Evolutionary conservation across 2,329 filamentous ascomycete genomes (phyloP).

Genomic region (Fusarium nurragi): DNA sequence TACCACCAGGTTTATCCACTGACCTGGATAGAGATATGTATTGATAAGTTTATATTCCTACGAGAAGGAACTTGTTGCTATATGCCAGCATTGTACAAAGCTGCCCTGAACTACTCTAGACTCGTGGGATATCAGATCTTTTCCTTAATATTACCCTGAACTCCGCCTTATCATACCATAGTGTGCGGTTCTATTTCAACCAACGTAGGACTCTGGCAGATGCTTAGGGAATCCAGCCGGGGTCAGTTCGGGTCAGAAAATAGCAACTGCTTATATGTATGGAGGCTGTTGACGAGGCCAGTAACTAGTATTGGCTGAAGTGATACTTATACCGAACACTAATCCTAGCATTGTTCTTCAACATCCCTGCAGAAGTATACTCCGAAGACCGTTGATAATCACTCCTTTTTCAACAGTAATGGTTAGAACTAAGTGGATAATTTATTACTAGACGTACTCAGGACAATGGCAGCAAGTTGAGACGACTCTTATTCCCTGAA

Average conservation of each 20-base stretch:
- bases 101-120: too few species aligned
- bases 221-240: neutral
- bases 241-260: neutral
- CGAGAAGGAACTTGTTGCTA: too few species aligned
- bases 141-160: too few species aligned
- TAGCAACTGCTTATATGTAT: neutral
- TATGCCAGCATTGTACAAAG: too few species aligned
- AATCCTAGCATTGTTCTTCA: slow-evolving; percentile 1
- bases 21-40: too few species aligned
- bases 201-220: neutral
- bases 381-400: slow-evolving; percentile 5
- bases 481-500: slow-evolving; percentile 20
- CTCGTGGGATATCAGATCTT: too few species aligned
- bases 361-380: slow-evolving; percentile 13
- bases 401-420: neutral
- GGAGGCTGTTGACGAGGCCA: neutral
- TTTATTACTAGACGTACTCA: slow-evolving; percentile 23
- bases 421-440: slow-evolving; percentile 19
- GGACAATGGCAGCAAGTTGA: slow-evolving; percentile 12
- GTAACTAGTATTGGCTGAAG: neutral
- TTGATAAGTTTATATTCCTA: too few species aligned
- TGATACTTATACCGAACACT: neutral
- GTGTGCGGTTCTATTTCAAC: too few species aligned
- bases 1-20: too few species aligned
- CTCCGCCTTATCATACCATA: too few species aligned